Evolutionary conservation across 371 early-diverging fungal genomes (phyloP).

Genomic region (Syncephalastrum monosporum): DNA sequence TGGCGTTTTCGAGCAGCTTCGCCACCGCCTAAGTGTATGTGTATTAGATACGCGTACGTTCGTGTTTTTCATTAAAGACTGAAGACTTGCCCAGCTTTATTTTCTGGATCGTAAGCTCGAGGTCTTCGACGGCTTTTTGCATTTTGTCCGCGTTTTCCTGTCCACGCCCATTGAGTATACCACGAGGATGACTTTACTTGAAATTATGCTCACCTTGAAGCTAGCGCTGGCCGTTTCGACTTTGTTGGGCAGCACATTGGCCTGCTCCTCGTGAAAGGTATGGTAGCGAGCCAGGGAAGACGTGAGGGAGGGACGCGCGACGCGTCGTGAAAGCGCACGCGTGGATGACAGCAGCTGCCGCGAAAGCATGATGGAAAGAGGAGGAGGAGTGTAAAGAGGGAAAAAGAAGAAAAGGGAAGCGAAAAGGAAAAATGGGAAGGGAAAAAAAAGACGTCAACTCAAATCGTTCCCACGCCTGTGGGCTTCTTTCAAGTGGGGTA

Average conservation of each 20-base stretch:
- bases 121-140: conserved; percentile 73
- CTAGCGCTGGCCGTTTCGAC: conserved; percentile 77
- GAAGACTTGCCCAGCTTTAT: conserved; percentile 71
- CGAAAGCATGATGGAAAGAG: too few species aligned
- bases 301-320: too few species aligned
- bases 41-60: not conserved
- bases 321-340: too few species aligned
- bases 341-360: too few species aligned
- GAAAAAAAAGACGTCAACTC: too few species aligned
- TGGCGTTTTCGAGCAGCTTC: conserved; percentile 88
- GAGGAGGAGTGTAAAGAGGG: too few species aligned
- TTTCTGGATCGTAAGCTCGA: conserved; percentile 69
- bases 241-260: conserved; percentile 42
- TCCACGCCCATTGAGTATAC: not conserved
- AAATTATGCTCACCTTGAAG: conserved; percentile 67
- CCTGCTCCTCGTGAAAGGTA: conserved; percentile 39
- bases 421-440: too few species aligned
- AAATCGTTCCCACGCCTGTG: too few species aligned
- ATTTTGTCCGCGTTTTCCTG: conserved; percentile 86
- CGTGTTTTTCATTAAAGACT: not conserved
- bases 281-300: conserved; percentile 21
- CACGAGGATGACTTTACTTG: too few species aligned
- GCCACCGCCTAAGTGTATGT: conserved; percentile 80
- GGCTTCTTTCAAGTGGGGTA: too few species aligned
- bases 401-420: too few species aligned